Evolutionary conservation across 768 basidiomycete genomes (phyloP).

Genomic region (Tylopilus rubrobrunneus): DNA sequence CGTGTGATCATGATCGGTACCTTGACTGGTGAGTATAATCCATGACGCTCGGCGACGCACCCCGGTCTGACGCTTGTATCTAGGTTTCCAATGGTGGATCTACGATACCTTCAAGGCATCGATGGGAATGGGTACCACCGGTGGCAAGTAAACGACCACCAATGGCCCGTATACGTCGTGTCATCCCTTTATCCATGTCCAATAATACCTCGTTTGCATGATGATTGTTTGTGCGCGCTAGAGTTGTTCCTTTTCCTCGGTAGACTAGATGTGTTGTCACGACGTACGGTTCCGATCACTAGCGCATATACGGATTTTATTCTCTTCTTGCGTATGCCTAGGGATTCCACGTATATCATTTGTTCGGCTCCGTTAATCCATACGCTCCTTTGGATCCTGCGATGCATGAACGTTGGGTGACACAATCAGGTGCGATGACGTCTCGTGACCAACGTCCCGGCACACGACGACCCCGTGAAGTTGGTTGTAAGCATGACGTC

Average conservation of each 20-base stretch:
- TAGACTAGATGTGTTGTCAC: slow-evolving; percentile 13
- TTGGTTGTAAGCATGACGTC: too few relatives aligned
- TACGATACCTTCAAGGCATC: slow-evolving; percentile 82
- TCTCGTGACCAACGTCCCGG: too few relatives aligned
- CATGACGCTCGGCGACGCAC: background rate
- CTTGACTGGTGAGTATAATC: slow-evolving; percentile 36
- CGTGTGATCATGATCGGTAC: slow-evolving; percentile 83
- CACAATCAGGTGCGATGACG: too few relatives aligned
- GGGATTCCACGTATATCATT: background rate
- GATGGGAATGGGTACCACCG: slow-evolving; percentile 85
- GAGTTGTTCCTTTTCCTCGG: background rate
- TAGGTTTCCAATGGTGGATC: slow-evolving; percentile 93
- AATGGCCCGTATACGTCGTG: background rate
- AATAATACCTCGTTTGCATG: slow-evolving; percentile 12
- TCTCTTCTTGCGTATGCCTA: background rate
- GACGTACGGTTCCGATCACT: background rate
- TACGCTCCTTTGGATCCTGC: background rate
- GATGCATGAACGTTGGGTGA: background rate
- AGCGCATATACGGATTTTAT: background rate
- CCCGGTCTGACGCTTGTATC: slow-evolving; percentile 1
- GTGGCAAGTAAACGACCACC: slow-evolving; percentile 65
- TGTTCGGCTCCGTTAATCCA: background rate
- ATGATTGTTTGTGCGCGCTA: slow-evolving; percentile 13
- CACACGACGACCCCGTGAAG: too few relatives aligned
- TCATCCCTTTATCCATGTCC: background rate